These are phyloP conservation scores for Chalciporus chontae DNA, from an alignment of 768 basidiomycete genomes.

Conservation along the genomic window DNA sequence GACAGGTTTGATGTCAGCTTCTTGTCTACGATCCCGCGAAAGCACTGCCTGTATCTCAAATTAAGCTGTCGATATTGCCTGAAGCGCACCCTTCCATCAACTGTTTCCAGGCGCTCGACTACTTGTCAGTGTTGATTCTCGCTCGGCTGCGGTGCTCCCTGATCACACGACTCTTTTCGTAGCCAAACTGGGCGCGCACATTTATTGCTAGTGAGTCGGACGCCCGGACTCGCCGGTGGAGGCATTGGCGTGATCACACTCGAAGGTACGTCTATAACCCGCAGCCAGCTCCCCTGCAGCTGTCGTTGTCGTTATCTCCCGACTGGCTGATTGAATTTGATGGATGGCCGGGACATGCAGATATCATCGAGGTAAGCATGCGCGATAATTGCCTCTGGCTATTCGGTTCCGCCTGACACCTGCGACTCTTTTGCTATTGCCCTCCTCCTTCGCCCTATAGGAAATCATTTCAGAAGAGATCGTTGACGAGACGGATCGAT, in stretches of 20 bases:
- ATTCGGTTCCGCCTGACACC: not conserved
- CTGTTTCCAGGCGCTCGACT: slow-evolving; percentile 93
- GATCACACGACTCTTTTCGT: not conserved
- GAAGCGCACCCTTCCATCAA: slow-evolving; percentile 88
- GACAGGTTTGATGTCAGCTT: slow-evolving; percentile 44
- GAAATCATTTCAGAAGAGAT: slow-evolving; percentile 97
- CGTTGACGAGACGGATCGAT: slow-evolving; percentile 91
- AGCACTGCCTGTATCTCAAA: slow-evolving; percentile 66
- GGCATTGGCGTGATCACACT: slow-evolving; percentile 90
- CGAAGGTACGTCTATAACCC: slow-evolving; percentile 51
- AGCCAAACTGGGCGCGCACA: slow-evolving; percentile 96
- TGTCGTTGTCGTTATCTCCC: not conserved
- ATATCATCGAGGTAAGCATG: slow-evolving; percentile 64
- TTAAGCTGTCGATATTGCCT: slow-evolving; percentile 79
- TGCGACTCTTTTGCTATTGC: not conserved
- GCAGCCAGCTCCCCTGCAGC: not conserved
- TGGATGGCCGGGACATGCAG: slow-evolving; percentile 30
- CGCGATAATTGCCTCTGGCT: slow-evolving; percentile 1
- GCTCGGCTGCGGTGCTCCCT: not conserved
- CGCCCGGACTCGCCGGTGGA: slow-evolving; percentile 80
- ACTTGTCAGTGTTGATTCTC: slow-evolving; percentile 53
- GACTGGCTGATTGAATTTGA: not conserved
- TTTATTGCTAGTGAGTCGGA: slow-evolving; percentile 77
- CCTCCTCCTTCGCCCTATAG: slow-evolving; percentile 36
- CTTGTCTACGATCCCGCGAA: slow-evolving; percentile 87